Conservation (phyloP, 768 basidiomycete species). For the Mycena olivaceomarginata region DNA sequence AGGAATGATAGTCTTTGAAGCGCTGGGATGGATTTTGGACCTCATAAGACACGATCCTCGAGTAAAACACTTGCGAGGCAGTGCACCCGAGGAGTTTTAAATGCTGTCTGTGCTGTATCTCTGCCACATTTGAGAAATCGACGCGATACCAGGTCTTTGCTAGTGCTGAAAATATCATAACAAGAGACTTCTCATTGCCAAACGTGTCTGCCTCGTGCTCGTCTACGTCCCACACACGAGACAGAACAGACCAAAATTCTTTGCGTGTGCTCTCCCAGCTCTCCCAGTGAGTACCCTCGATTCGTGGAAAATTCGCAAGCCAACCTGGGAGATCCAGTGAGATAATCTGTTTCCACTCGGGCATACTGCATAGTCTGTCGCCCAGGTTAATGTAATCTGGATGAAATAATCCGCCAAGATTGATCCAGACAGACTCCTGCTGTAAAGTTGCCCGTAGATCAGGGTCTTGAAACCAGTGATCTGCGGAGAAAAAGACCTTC, state of each 20-base stretch:
- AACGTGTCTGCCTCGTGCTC: not conserved
- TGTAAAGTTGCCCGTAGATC: not conserved
- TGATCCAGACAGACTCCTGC: slow-evolving; percentile 7
- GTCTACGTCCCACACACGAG: slow-evolving; percentile 1
- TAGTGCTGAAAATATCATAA: not conserved
- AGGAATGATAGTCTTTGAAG: slow-evolving; percentile 7
- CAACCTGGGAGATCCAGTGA: slow-evolving; percentile 10
- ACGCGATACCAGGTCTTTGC: not conserved
- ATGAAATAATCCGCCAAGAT: slow-evolving; percentile 7
- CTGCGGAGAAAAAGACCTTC: slow-evolving; percentile 9
- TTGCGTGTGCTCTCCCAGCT: not conserved
- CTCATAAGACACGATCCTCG: slow-evolving; percentile 9
- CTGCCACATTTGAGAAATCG: not conserved
- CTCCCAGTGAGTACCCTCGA: slow-evolving; percentile 8
- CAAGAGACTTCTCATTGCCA: not conserved
- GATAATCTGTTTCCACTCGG: slow-evolving; percentile 7
- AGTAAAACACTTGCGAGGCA: slow-evolving; percentile 11
- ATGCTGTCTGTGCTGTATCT: not conserved
- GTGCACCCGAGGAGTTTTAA: slow-evolving; percentile 9
- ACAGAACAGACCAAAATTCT: slow-evolving; percentile 9
- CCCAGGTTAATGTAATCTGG: slow-evolving; percentile 7
- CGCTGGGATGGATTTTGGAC: slow-evolving; percentile 1
- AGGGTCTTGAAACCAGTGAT: slow-evolving; percentile 2
- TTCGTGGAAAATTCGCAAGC: slow-evolving; percentile 2
- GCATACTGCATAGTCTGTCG: slow-evolving; percentile 5